A percentile compares a stretch with the other conserved stretches of the same genome.
Conservation (phyloP, 1,139 yeast genomes). For the Ogataea hybrid region DNA sequence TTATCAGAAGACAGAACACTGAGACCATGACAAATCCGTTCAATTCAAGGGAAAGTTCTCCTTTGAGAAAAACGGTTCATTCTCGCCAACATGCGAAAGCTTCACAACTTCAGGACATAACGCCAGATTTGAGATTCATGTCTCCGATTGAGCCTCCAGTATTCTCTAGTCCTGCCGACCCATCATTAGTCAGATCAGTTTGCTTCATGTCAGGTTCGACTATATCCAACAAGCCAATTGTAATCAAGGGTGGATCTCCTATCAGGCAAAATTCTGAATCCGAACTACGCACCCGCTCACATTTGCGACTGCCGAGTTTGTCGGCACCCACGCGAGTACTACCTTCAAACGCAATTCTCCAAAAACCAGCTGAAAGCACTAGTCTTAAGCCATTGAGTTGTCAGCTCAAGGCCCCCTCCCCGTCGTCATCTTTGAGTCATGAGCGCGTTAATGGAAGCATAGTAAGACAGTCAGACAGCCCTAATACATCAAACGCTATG, state of each 20-base stretch:
- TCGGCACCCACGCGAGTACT: slow-evolving; percentile 8
- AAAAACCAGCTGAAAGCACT: neutral
- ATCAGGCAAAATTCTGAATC: slow-evolving; percentile 11
- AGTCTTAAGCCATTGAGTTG: slow-evolving; percentile 10
- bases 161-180: slow-evolving; percentile 5
- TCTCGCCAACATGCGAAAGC: neutral
- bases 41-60: slow-evolving; percentile 21
- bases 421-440: slow-evolving; percentile 3
- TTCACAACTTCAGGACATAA: neutral
- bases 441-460: no score
- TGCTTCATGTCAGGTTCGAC: slow-evolving; percentile 14
- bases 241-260: slow-evolving; percentile 30
- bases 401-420: slow-evolving; percentile 5
- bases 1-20: slow-evolving; percentile 13
- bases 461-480: neutral
- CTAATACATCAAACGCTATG: neutral
- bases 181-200: slow-evolving; percentile 1
- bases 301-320: slow-evolving; percentile 5
- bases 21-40: slow-evolving; percentile 21
- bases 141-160: slow-evolving; percentile 23
- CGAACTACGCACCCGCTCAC: slow-evolving; percentile 4
- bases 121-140: slow-evolving; percentile 3
- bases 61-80: slow-evolving; percentile 10
- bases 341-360: slow-evolving; percentile 1
- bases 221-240: slow-evolving; percentile 27